Percentiles rank a stretch among this genome's conserved stretches.
Evolutionary conservation across 495 filamentous ascomycete genomes (phyloP).

Genomic region (Mytilinidion resinicola): DNA sequence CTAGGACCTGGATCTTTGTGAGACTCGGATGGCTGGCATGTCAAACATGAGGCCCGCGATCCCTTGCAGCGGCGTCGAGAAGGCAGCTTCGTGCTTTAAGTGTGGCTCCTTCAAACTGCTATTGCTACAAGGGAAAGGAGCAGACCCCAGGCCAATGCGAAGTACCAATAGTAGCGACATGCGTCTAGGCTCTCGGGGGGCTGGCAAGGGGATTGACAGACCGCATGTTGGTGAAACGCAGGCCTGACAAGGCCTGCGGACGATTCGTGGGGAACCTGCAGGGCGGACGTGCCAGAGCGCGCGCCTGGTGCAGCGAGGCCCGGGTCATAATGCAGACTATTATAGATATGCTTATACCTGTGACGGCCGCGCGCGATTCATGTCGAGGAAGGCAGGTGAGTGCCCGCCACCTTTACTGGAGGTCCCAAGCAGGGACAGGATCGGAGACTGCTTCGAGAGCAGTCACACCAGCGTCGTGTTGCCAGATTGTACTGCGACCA

Average conservation of each 20-base stretch:
- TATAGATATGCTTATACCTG: constrained; percentile 26
- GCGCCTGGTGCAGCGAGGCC: constrained; percentile 12
- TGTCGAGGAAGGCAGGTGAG: not conserved
- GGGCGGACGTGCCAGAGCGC: constrained; percentile 17
- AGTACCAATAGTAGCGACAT: constrained; percentile 25
- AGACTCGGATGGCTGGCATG: constrained; percentile 31
- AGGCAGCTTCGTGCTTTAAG: constrained; percentile 27
- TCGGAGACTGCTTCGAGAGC: too few relatives aligned
- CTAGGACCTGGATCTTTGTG: constrained; percentile 22
- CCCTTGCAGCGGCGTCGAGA: constrained; percentile 26
- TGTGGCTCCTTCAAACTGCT: constrained; percentile 30
- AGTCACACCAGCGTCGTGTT: too few relatives aligned
- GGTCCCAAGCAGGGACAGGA: too few relatives aligned
- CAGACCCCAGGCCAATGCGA: constrained; percentile 15
- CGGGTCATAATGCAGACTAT: constrained; percentile 13
- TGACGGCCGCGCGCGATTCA: constrained; percentile 6
- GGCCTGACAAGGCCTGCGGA: constrained; percentile 26
- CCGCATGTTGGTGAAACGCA: constrained; percentile 26
- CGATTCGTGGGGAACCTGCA: constrained; percentile 32
- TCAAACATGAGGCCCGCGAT: constrained; percentile 28
- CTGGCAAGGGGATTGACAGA: constrained; percentile 22
- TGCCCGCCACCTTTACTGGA: too few relatives aligned
- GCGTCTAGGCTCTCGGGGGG: constrained; percentile 26
- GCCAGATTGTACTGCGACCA: too few relatives aligned
- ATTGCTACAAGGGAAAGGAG: constrained; percentile 28